A percentile compares a stretch with the other conserved stretches of the same genome.
Evolutionary conservation across 441 rosid genomes (phyloP).

Genomic region (Aleurites moluccanus): DNA sequence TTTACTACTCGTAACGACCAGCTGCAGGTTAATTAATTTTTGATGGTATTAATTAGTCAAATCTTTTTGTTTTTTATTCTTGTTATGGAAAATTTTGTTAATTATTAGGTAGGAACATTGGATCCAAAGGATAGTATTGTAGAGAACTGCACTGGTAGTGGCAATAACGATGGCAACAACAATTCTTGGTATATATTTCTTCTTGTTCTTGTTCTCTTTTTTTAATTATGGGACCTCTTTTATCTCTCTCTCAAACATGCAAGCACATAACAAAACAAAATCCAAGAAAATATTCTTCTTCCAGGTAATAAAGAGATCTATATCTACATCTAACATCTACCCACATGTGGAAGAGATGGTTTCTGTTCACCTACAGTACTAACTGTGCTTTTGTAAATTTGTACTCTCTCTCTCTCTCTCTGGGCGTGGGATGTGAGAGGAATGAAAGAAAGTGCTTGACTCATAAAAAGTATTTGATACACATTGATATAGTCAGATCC

Average conservation of each 20-base stretch:
- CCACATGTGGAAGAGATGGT: slow-evolving; percentile 16
- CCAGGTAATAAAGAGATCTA: slow-evolving; percentile 30
- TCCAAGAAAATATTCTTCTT: slow-evolving; percentile 22
- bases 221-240: neutral
- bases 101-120: slow-evolving; percentile 39
- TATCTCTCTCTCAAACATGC: slow-evolving; percentile 16
- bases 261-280: slow-evolving; percentile 1
- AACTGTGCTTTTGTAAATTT: too few species aligned
- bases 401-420: neutral
- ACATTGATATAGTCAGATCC: slow-evolving; percentile 27
- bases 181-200: slow-evolving; percentile 41
- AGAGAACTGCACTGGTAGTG: slow-evolving; percentile 39
- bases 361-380: slow-evolving; percentile 14
- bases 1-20: slow-evolving; percentile 42
- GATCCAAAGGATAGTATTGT: slow-evolving; percentile 49
- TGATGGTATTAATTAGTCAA: neutral
- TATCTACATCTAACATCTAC: neutral
- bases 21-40: neutral
- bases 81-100: slow-evolving; percentile 15
- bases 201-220: too few species aligned
- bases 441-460: slow-evolving; percentile 10
- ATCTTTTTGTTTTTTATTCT: neutral
- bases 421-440: slow-evolving; percentile 10
- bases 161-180: slow-evolving; percentile 39
- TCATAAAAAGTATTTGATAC: slow-evolving; percentile 30